Base-by-base conservation (phyloP, 306 rosid genomes). In the Pueraria montana region DNA sequence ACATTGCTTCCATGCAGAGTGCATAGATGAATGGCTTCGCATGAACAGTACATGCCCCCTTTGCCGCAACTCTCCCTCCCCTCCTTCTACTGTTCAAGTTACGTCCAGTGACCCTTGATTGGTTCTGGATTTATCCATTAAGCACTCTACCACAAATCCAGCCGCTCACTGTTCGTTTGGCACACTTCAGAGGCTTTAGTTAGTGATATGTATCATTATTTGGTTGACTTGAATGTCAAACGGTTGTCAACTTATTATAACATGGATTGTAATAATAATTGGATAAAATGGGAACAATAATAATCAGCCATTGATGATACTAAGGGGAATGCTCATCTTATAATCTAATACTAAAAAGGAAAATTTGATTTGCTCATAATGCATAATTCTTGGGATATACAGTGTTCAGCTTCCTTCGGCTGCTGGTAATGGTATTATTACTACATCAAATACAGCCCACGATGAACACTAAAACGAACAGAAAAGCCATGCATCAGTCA, bases 1-100 rank as follows among this genome's bases (percentile, higher is more conserved):
- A 43, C 97, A 92, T 72, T 88, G 97, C 85, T 94, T 91, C 85
- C 98, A 92, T 82, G 90, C 87, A 2, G 91, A 88, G 21, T 92
- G 95, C 79, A 86, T 92, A 2, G 98, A 92, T 52, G 89, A 84
- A 72, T 89, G 98, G 98, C 97, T 92, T 30, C 79, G 87, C 27
- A 46, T 88, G 87, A 91, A 89, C 30, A 34, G 82, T 16, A 80
- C 91, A 11, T 92, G 94, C 73, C 98, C 97, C 2, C 82, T 88
- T 71, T 92, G 98, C 82, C 87, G 98, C 43, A 94, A 89, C 52
- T 23, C 86, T 23, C 95, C 93, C 7, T 71, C 80, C 13, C 89
- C 89, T 17, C 70, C 91, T 68, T 88, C 84, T 4, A 13, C 46
- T 10, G 68, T 64, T 86, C 87, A 23, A 40, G 64, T 18, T 21